Evolutionary conservation across 441 rosid species (phyloP), one percentile per base, ranked within the genome.

Genomic region (Erysimum cheiri): DNA sequence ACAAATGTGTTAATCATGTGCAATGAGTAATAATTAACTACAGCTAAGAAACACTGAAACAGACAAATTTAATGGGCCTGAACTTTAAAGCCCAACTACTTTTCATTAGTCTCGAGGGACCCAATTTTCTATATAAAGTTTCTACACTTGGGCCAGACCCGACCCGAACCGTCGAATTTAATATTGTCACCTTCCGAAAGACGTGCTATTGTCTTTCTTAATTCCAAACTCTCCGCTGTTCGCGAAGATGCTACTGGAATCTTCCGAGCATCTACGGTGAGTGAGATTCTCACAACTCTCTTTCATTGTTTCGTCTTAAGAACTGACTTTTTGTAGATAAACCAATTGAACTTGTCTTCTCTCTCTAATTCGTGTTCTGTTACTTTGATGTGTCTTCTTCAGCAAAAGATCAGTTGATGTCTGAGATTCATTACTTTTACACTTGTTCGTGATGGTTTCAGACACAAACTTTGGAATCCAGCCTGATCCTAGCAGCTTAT

Each of bases 241-340:
- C 32, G n/a, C 22, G 44, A 24, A 8, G 55, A 60, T 46, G 14
- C 57, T 58, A 15, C 40, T 75, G 64, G 76, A 39, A 77, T 67
- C 70, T 72, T 53, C 46, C 39, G 32, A 65, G 68, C 57, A 72
- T 77, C 73, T 72, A 22, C 36, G 74, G 73, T 71, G 33, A 64
- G 53, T 76, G 50, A 22, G 64, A 62, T 64, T 64, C 64, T 69
- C 28, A n/a, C 40, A 47, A 29, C 24, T 56, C 50, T 56, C 69
- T 74, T 53, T 64, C 4, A 48, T 72, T 53, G 24, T 28, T 48
- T 58, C 50, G 15, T 43, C 60, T 14, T 48, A 59, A 44, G 10
- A 28, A 46, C 67, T 74, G 4, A 49, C 24, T 50, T 17, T 22
- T 29, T 46, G 4, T 55, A 2, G 11, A 22, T 13, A 10, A 14